Conservation (phyloP, 2,329 filamentous ascomycete species). For the Claviceps pusilla region DNA sequence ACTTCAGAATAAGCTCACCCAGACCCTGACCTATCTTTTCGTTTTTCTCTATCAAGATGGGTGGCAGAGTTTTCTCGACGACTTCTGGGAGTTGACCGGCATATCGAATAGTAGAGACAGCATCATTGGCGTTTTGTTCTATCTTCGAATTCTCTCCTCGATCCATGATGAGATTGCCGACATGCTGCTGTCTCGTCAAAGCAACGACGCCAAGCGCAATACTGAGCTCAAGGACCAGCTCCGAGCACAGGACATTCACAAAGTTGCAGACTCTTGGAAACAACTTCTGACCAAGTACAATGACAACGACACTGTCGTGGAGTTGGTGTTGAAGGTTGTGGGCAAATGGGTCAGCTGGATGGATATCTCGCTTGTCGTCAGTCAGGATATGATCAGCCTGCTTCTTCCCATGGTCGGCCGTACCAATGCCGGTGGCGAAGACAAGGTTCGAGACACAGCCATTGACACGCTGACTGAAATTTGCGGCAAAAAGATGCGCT, state of each 20-base stretch:
- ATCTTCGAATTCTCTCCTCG: constrained; percentile 73
- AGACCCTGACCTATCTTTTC: constrained; percentile 90
- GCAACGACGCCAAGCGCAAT: constrained; percentile 68
- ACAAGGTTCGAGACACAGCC: constrained; percentile 76
- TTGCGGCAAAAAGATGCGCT: constrained; percentile 94
- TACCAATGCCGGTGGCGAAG: constrained; percentile 47
- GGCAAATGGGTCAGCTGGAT: constrained; percentile 99
- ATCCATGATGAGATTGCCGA: constrained; percentile 97
- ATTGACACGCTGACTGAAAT: constrained; percentile 94
- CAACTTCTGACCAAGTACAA: constrained; percentile 71
- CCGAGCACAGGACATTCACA: constrained; percentile 71
- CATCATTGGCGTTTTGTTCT: constrained; percentile 62
- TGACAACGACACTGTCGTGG: constrained; percentile 57
- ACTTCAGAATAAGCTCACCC: constrained; percentile 93
- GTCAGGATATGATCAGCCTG: constrained; percentile 69
- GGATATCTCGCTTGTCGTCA: constrained; percentile 86
- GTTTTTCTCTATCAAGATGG: constrained; percentile 69
- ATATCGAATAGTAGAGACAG: constrained; percentile 53
- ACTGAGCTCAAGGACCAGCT: constrained; percentile 84
- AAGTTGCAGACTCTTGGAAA: constrained; percentile 81
- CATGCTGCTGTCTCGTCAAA: constrained; percentile 65
- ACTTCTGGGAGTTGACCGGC: constrained; percentile 65
- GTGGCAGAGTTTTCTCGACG: constrained; percentile 84
- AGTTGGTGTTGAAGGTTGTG: constrained; percentile 81
- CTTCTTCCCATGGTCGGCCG: constrained; percentile 80